A percentile compares a stretch with the other conserved stretches of the same genome.
These are phyloP conservation scores for Kwoniella sp. DNA, from an alignment of 768 basidiomycete species.

Conservation along the genomic window DNA sequence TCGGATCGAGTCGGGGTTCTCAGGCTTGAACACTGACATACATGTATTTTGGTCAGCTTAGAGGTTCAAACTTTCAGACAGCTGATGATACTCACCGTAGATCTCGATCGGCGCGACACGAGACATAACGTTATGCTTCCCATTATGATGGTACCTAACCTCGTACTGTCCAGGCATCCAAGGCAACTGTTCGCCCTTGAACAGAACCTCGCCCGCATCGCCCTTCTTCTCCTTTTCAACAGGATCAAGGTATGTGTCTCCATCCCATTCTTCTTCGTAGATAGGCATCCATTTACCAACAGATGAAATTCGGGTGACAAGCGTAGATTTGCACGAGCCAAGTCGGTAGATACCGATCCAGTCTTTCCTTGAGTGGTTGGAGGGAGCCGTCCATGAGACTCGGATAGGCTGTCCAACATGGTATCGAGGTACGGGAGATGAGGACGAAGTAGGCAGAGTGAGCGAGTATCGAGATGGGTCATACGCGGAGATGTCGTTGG, in stretches of 20 bases:
- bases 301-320: constrained; percentile 81
- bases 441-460: constrained; percentile 60
- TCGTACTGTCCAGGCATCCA: constrained; percentile 88
- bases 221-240: constrained; percentile 22
- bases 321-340: constrained; percentile 79
- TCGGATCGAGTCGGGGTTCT: constrained; percentile 63
- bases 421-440: constrained; percentile 61
- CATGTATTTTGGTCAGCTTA: constrained; percentile 15
- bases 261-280: constrained; percentile 89
- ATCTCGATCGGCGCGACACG: constrained; percentile 83
- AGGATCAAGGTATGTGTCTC: constrained; percentile 65
- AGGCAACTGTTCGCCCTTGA: constrained; percentile 76
- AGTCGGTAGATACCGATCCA: constrained; percentile 85
- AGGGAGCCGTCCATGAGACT: constrained; percentile 83
- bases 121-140: constrained; percentile 94
- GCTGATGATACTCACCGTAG: constrained; percentile 65
- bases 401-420: constrained; percentile 88
- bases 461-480: constrained; percentile 79
- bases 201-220: constrained; percentile 66
- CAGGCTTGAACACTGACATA: constrained; percentile 68
- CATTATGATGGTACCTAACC: constrained; percentile 81
- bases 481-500: constrained; percentile 75
- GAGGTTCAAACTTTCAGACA: background rate
- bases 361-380: constrained; percentile 81
- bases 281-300: constrained; percentile 92